These are phyloP conservation scores for Eurotiales sp. DNA, from an alignment of 2,329 filamentous ascomycete species.

Conservation along the genomic window DNA sequence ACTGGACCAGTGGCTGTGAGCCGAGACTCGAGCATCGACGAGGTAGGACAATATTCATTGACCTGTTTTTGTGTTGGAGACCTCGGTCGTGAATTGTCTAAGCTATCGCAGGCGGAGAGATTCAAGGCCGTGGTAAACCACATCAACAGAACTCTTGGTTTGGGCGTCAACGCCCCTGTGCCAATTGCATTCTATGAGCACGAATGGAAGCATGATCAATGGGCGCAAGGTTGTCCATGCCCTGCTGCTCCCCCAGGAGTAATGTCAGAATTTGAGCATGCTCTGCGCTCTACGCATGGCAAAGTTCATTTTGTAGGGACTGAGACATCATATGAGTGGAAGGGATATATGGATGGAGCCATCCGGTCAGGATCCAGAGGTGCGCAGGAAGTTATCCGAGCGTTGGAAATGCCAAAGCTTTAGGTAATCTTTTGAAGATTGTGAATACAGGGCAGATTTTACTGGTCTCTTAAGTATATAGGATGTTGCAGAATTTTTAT, in stretches of 20 bases:
- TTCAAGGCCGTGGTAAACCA: not conserved
- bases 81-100: constrained; percentile 18
- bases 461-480: too few species aligned
- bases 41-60: constrained; percentile 26
- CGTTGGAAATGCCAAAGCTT: too few species aligned
- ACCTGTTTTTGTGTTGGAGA: constrained; percentile 42
- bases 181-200: not conserved
- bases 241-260: not conserved
- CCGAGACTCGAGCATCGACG: constrained; percentile 40
- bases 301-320: not conserved
- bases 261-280: not conserved
- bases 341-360: not conserved
- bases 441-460: too few species aligned
- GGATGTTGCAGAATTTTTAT: too few species aligned
- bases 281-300: not conserved
- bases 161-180: not conserved
- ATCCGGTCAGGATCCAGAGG: not conserved
- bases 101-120: constrained; percentile 29
- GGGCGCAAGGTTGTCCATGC: not conserved
- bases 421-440: too few species aligned
- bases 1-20: constrained; percentile 37
- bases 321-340: not conserved
- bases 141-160: not conserved
- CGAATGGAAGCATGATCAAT: not conserved
- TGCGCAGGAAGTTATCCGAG: not conserved